These are phyloP conservation scores for Ophiostoma angusticollis DNA, from an alignment of 2,329 filamentous ascomycete genomes.

Conservation along the genomic window DNA sequence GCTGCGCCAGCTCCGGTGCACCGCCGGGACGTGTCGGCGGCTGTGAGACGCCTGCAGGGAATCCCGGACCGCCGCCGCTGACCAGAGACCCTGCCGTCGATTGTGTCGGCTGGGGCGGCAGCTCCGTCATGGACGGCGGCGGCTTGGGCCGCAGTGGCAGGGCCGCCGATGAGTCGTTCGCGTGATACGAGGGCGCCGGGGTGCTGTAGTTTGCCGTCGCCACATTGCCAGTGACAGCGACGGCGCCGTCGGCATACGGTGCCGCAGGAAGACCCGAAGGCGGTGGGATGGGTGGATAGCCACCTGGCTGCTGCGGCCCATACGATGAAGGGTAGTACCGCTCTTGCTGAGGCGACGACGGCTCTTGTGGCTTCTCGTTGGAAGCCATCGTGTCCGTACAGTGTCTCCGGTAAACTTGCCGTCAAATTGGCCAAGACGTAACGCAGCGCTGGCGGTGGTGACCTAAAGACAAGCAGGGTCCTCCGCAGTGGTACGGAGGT, in stretches of 20 bases:
- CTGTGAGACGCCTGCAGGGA: too few species aligned
- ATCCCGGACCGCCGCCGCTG: too few species aligned
- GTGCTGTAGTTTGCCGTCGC: not conserved
- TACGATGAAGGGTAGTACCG: conserved; percentile 1
- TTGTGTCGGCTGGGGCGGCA: conserved; percentile 13
- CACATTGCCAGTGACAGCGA: not conserved
- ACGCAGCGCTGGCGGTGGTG: too few species aligned
- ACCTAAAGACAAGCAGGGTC: too few species aligned
- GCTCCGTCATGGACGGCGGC: conserved; percentile 8
- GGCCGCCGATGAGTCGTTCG: not conserved
- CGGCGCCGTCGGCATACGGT: too few species aligned
- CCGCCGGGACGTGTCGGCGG: not conserved
- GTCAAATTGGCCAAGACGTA: too few species aligned
- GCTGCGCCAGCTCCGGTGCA: conserved; percentile 7
- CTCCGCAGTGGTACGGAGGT: too few species aligned
- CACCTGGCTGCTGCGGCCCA: conserved; percentile 1
- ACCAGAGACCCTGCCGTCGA: conserved; percentile 12
- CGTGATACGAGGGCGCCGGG: not conserved
- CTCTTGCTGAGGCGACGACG: not conserved
- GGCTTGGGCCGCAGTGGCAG: conserved; percentile 3
- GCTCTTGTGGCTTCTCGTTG: not conserved
- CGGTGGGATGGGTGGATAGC: conserved; percentile 1
- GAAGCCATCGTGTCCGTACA: not conserved
- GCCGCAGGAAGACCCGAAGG: not conserved
- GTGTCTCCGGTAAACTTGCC: not conserved